Conservation (phyloP, 2,329 filamentous ascomycete species). For the Cytospora piceae region DNA sequence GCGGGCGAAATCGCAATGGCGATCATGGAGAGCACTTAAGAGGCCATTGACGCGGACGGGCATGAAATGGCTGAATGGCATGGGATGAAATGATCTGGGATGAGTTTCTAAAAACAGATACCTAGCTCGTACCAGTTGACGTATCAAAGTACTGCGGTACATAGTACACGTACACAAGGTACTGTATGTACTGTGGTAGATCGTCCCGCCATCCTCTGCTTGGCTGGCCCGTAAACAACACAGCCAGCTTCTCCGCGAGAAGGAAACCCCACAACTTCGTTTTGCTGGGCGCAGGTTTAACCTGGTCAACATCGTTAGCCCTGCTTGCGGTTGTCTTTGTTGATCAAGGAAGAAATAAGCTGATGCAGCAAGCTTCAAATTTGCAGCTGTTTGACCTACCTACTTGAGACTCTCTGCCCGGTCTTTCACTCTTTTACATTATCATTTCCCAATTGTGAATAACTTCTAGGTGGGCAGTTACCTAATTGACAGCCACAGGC, state of each 20-base stretch:
- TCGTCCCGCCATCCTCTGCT: conserved; percentile 13
- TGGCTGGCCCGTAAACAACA: conserved; percentile 10
- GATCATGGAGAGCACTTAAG: conserved; percentile 1
- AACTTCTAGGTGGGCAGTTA: too few relatives aligned
- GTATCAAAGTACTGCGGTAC: not conserved
- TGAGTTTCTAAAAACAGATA: conserved; percentile 20
- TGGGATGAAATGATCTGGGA: not conserved
- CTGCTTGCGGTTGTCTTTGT: not conserved
- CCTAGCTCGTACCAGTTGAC: not conserved
- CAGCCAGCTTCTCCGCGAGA: not conserved
- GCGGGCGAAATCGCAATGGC: not conserved
- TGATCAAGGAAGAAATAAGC: not conserved
- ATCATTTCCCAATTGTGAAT: too few relatives aligned
- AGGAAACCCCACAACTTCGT: conserved; percentile 1
- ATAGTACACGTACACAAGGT: not conserved
- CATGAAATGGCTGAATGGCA: not conserved
- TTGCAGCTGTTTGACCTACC: too few relatives aligned
- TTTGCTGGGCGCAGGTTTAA: not conserved
- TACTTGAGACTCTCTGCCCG: not conserved
- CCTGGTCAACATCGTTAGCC: conserved; percentile 17
- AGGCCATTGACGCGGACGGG: conserved; percentile 8
- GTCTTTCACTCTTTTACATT: conserved; percentile 4
- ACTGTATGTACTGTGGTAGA: conserved; percentile 9
- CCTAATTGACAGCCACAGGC: too few relatives aligned
- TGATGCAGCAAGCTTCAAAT: not conserved